These are phyloP conservation scores for Fraxinus greggii DNA, from an alignment of 305 asterid species.

Conservation along the genomic window DNA sequence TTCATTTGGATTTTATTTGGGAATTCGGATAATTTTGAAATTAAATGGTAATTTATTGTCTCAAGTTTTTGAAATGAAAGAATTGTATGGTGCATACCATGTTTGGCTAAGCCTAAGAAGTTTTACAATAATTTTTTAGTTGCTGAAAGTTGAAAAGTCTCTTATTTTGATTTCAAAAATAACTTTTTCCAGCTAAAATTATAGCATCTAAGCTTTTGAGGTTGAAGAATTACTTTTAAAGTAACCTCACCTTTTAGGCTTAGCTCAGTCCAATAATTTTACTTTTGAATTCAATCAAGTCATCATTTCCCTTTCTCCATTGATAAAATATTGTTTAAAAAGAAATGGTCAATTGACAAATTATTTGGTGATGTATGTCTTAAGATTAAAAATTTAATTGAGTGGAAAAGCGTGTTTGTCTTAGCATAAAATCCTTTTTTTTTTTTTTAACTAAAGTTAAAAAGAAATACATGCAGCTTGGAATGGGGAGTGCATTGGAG, in stretches of 20 bases:
- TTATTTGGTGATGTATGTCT: neutral
- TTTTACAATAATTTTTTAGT: neutral
- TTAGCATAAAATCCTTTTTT: neutral
- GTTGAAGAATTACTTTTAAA: neutral
- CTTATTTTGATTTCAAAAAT: neutral
- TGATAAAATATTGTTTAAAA: no score
- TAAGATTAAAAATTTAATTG: neutral
- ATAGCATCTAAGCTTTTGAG: neutral
- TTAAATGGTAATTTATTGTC: neutral
- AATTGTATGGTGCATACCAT: neutral
- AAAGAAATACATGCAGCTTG: slow-evolving; percentile 44
- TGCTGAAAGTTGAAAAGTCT: neutral
- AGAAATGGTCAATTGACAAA: neutral
- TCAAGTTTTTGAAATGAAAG: neutral
- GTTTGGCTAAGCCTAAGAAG: neutral
- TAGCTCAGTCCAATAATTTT: neutral
- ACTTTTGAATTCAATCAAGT: neutral
- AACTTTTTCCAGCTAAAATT: neutral
- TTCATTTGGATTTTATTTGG: neutral
- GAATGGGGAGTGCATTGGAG: slow-evolving; percentile 88
- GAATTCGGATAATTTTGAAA: neutral
- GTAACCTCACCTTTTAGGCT: neutral
- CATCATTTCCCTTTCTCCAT: neutral
- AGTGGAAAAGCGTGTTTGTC: neutral
- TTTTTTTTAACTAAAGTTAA: neutral